phyloP scores from a whole-genome alignment of 176 grass and related monocot genomes.

The Carex kokanica region DNA sequence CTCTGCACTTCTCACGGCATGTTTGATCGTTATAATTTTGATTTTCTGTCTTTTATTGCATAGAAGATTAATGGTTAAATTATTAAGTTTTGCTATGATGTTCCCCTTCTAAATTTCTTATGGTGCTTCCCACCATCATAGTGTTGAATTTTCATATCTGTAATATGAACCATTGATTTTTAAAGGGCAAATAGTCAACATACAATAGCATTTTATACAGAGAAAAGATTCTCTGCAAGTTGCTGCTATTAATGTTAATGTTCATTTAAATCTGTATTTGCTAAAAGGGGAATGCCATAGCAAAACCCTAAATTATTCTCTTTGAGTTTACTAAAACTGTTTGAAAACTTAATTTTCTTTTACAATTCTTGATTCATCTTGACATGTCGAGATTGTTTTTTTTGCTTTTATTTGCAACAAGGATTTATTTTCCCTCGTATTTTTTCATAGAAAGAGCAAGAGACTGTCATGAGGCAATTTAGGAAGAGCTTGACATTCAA shows the following conservation, averaged over 20 bases:
- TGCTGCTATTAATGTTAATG: no score
- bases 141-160: no score
- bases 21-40: background rate
- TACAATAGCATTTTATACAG: no score
- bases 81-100: background rate
- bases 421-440: background rate
- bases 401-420: background rate
- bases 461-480: slow-evolving; percentile 76
- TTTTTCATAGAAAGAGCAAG: slow-evolving; percentile 68
- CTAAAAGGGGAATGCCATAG: no score
- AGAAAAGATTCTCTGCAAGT: no score
- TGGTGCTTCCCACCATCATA: no score
- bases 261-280: no score
- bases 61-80: background rate
- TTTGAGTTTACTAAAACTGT: background rate
- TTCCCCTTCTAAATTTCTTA: no score
- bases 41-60: background rate
- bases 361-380: background rate
- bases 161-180: no score
- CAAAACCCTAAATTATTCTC: background rate
- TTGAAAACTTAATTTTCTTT: background rate
- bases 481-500: slow-evolving; percentile 89
- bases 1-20: background rate
- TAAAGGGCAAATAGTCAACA: no score
- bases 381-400: background rate